Evolutionary conservation across 108 stramenopile genomes (phyloP).

Genomic region (Nitzschia sp.): DNA sequence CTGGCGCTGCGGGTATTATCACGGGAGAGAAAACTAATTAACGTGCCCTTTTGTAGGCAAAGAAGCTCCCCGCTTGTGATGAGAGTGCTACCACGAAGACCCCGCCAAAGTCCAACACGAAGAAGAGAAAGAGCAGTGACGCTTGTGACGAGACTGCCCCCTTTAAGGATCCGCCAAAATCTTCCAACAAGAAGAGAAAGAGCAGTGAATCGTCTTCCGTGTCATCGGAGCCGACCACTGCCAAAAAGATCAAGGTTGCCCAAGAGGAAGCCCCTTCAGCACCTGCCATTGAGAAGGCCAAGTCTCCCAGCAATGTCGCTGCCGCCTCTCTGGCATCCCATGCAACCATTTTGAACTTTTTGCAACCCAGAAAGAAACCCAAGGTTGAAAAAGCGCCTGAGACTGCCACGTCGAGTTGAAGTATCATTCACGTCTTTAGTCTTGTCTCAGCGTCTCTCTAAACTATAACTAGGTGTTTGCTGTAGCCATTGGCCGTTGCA

Average conservation of each 20-base stretch:
- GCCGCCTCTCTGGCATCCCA: not conserved
- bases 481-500: too few species aligned
- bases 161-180: too few species aligned
- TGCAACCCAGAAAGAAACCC: constrained; percentile 12
- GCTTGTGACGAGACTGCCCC: too few species aligned
- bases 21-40: not conserved
- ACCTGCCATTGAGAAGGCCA: too few species aligned
- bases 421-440: not conserved
- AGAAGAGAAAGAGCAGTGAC: too few species aligned
- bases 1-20: not conserved
- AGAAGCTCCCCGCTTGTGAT: not conserved
- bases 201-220: not conserved
- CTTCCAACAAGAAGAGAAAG: constrained; percentile 21
- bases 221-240: too few species aligned
- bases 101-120: constrained; percentile 1
- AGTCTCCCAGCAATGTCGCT: not conserved
- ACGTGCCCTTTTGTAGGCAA: not conserved
- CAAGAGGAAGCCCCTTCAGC: constrained; percentile 6
- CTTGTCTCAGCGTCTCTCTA: too few species aligned
- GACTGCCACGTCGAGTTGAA: not conserved
- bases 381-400: not conserved
- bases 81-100: not conserved
- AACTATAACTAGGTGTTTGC: not conserved
- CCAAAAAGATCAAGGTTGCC: not conserved
- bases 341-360: constrained; percentile 6